Percentiles rank a stretch among this genome's conserved stretches.
These are phyloP conservation scores for Coniferiporia weirii DNA, from an alignment of 1,284 basidiomycete species.

Conservation along the genomic window DNA sequence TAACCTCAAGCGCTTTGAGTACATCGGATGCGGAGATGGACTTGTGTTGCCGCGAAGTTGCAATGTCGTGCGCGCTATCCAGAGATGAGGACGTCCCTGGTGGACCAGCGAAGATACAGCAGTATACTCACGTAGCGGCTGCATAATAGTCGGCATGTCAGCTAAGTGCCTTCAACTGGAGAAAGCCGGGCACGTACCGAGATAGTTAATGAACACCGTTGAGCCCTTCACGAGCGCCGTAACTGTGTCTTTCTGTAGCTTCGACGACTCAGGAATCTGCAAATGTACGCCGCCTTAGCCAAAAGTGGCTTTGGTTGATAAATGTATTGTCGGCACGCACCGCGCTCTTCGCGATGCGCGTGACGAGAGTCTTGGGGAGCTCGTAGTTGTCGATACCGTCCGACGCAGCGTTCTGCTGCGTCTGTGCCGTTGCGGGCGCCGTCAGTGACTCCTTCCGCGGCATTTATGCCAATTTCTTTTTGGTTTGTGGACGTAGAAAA, in stretches of 20 bases:
- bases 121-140: slow-evolving; percentile 60
- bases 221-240: slow-evolving; percentile 79
- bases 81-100: slow-evolving; percentile 18
- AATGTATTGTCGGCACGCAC: slow-evolving; percentile 44
- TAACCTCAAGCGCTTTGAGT: slow-evolving; percentile 74
- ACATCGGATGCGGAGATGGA: slow-evolving; percentile 86
- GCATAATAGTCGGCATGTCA: neutral
- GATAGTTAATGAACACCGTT: slow-evolving; percentile 87
- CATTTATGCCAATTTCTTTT: slow-evolving; percentile 31
- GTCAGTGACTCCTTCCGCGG: slow-evolving; percentile 55
- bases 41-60: slow-evolving; percentile 78
- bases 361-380: slow-evolving; percentile 75
- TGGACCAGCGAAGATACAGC: slow-evolving; percentile 17
- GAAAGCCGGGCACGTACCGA: slow-evolving; percentile 47
- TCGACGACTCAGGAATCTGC: slow-evolving; percentile 79
- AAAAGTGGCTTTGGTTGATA: neutral
- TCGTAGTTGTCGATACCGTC: slow-evolving; percentile 85
- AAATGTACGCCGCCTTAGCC: neutral
- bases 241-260: slow-evolving; percentile 84
- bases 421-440: slow-evolving; percentile 55
- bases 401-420: slow-evolving; percentile 69
- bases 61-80: slow-evolving; percentile 81
- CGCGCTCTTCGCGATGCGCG: slow-evolving; percentile 72
- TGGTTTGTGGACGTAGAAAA: neutral
- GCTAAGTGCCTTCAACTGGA: neutral